Conservation (phyloP, 1,139 yeast genomes). For the Pichia sp. region DNA sequence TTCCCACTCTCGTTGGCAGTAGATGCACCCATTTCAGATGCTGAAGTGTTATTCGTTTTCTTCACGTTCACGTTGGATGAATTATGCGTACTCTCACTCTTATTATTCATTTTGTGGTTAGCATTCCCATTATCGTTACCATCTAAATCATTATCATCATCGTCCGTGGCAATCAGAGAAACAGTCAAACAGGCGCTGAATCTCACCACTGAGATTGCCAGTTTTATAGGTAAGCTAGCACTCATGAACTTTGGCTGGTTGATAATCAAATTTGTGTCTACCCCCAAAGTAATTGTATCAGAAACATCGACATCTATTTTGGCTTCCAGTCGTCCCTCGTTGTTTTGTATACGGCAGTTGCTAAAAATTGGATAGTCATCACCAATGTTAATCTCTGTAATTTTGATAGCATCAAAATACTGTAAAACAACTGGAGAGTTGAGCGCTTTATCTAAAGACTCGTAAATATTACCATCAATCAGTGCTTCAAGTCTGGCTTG, state of each 20-base stretch:
- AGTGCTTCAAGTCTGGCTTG: conserved; percentile 85
- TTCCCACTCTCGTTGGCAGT: conserved; percentile 2
- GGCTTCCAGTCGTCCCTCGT: conserved; percentile 64
- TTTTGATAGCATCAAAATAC: conserved; percentile 66
- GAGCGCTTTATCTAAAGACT: conserved; percentile 49
- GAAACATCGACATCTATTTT: conserved; percentile 89
- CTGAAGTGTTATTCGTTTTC: neutral
- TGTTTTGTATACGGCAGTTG: conserved; percentile 75
- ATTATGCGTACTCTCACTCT: conserved; percentile 2
- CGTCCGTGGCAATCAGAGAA: conserved; percentile 45
- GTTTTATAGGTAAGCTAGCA: conserved; percentile 76
- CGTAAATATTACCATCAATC: conserved; percentile 73
- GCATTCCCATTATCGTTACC: neutral
- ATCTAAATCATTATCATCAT: conserved; percentile 7
- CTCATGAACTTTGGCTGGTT: conserved; percentile 83
- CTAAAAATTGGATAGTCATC: conserved; percentile 94
- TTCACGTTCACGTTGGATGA: neutral
- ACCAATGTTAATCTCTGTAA: conserved; percentile 89
- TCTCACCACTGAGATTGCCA: conserved; percentile 81
- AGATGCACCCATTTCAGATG: neutral
- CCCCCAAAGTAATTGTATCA: conserved; percentile 83
- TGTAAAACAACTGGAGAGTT: conserved; percentile 33
- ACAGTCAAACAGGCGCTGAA: conserved; percentile 91
- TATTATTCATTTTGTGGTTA: neutral
- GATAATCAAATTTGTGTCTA: conserved; percentile 72